A percentile compares a stretch with the other conserved stretches of the same genome.
Conservation (phyloP, 108 stramenopile genomes). For the Nitzschia sp. region DNA sequence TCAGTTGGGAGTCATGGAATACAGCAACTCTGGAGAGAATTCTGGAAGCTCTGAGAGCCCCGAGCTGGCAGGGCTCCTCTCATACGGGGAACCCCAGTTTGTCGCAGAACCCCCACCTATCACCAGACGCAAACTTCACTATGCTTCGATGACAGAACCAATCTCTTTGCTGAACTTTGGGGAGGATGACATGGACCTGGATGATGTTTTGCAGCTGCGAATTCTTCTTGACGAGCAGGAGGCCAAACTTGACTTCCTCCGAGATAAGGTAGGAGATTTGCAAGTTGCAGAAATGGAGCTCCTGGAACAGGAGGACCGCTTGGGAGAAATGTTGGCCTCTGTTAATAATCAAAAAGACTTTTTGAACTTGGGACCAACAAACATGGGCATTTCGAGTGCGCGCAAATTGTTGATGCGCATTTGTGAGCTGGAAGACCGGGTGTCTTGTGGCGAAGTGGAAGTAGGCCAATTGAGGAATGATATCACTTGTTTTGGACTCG, state of each 20-base stretch:
- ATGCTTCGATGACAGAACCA: slow-evolving; percentile 9
- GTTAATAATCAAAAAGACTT: slow-evolving; percentile 18
- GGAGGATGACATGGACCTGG: slow-evolving; percentile 22
- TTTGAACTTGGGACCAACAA: slow-evolving; percentile 1
- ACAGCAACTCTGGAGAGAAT: neutral
- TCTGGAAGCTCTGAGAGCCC: neutral
- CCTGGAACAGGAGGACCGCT: slow-evolving; percentile 23
- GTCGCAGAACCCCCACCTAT: slow-evolving; percentile 2
- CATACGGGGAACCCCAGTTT: neutral
- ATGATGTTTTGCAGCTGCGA: slow-evolving; percentile 24
- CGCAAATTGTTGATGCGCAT: slow-evolving; percentile 40
- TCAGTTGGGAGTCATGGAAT: neutral
- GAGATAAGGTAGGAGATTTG: slow-evolving; percentile 18
- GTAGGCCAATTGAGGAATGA: slow-evolving; percentile 46
- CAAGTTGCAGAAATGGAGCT: slow-evolving; percentile 23
- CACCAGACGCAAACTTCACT: slow-evolving; percentile 1
- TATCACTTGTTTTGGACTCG: slow-evolving; percentile 27
- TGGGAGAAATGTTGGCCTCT: slow-evolving; percentile 24
- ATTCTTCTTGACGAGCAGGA: slow-evolving; percentile 39
- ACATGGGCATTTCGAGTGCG: slow-evolving; percentile 21
- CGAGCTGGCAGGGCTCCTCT: neutral
- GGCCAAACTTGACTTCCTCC: slow-evolving; percentile 31
- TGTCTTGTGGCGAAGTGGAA: slow-evolving; percentile 48
- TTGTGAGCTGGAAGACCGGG: slow-evolving; percentile 52
- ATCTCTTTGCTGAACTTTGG: slow-evolving; percentile 18